phyloP scores from a whole-genome alignment of 371 early-diverging fungal genomes.

The Mucor plumbeus region DNA sequence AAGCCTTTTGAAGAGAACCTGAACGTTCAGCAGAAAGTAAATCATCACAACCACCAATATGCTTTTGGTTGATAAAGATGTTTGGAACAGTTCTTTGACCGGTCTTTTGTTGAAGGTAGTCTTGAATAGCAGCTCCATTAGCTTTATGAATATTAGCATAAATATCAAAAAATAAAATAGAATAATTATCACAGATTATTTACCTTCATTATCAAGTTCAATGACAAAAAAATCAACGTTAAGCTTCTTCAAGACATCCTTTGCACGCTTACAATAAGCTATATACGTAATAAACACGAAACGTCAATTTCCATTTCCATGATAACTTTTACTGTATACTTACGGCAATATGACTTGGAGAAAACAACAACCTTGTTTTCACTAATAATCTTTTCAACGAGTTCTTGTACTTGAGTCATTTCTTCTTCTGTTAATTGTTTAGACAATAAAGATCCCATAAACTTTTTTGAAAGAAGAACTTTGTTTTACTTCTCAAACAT shows the following conservation, averaged over 20 bases:
- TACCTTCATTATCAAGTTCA: conserved; percentile 57
- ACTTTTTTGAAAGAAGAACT: neutral
- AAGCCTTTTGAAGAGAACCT: conserved; percentile 60
- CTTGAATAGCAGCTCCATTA: conserved; percentile 79
- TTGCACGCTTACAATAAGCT: conserved; percentile 75
- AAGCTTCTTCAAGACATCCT: conserved; percentile 53
- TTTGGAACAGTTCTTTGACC: conserved; percentile 91
- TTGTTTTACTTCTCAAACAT: neutral
- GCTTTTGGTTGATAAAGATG: conserved; percentile 79
- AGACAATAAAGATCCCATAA: conserved; percentile 18
- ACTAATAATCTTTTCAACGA: conserved; percentile 38
- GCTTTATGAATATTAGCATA: conserved; percentile 8
- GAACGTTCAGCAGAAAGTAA: conserved; percentile 53
- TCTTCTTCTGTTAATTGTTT: conserved; percentile 29
- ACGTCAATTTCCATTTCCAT: neutral
- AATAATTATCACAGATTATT: neutral
- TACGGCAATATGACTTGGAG: conserved; percentile 83
- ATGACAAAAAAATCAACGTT: conserved; percentile 42
- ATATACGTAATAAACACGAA: neutral
- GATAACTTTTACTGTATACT: conserved; percentile 2
- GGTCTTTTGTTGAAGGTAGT: conserved; percentile 66
- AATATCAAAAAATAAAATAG: neutral
- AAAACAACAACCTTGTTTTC: conserved; percentile 61
- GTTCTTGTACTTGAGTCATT: conserved; percentile 30
- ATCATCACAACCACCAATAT: conserved; percentile 83